Conservation (phyloP, 129 eudicot genomes). For the Escallonia herrerae region DNA sequence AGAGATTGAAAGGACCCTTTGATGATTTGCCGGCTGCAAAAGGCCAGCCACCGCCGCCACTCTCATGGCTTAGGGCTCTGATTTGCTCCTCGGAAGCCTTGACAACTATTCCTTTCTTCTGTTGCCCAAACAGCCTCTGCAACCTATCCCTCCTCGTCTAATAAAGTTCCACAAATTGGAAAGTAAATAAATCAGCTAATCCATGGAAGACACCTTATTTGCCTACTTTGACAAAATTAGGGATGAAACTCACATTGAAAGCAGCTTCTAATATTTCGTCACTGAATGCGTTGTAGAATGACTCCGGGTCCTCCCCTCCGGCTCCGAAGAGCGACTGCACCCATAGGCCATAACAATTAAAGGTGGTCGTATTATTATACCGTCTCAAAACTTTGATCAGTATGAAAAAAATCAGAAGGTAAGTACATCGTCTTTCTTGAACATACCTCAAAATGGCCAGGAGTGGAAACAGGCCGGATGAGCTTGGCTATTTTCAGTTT, state of each 20-base stretch:
- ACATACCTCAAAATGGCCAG: constrained; percentile 55
- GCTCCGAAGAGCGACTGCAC: constrained; percentile 39
- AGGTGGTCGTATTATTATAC: background rate
- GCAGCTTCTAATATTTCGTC: constrained; percentile 63
- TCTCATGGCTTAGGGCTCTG: constrained; percentile 40
- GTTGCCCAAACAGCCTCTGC: constrained; percentile 28
- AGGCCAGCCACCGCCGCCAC: constrained; percentile 53
- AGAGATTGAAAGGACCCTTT: constrained; percentile 43
- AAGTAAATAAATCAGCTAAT: background rate
- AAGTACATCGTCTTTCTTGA: too few species aligned
- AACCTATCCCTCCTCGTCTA: constrained; percentile 37
- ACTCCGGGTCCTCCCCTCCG: constrained; percentile 57
- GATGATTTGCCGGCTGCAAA: constrained; percentile 32
- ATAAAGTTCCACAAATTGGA: background rate
- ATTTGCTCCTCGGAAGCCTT: constrained; percentile 69
- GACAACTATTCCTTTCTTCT: constrained; percentile 36
- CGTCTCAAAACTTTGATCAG: too few species aligned
- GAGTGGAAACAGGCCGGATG: constrained; percentile 43
- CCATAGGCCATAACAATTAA: background rate
- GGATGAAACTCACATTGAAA: constrained; percentile 31
- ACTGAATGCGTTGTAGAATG: constrained; percentile 57
- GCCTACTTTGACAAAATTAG: background rate
- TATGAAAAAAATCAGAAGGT: background rate
- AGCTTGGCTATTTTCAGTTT: constrained; percentile 53
- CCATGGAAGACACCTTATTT: background rate